Evolutionary conservation across 352 stramenopile species (phyloP).

Genomic region (Phytopythium cucurbitacearum): DNA sequence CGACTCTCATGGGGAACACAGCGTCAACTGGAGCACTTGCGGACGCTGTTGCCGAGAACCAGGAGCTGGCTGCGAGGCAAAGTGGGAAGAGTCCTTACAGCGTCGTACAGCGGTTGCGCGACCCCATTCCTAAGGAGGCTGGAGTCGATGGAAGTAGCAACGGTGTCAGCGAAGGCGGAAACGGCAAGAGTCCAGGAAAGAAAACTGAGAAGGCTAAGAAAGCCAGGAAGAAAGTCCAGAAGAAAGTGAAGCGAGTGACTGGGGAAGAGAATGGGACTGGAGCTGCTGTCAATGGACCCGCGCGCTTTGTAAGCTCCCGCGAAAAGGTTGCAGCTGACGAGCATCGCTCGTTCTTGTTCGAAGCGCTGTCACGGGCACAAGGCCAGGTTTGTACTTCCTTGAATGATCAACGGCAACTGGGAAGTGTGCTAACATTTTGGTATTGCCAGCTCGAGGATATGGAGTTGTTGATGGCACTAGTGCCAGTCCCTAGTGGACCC

Average conservation of each 20-base stretch:
- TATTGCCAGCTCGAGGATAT: slow-evolving; percentile 38
- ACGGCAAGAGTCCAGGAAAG: slow-evolving; percentile 9
- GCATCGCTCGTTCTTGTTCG: slow-evolving; percentile 60
- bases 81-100: slow-evolving; percentile 49
- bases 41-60: slow-evolving; percentile 34
- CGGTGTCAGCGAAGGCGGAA: background rate
- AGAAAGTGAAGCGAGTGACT: slow-evolving; percentile 2
- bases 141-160: background rate
- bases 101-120: slow-evolving; percentile 36
- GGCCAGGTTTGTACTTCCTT: slow-evolving; percentile 29
- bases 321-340: slow-evolving; percentile 48
- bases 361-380: slow-evolving; percentile 53
- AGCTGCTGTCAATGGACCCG: background rate
- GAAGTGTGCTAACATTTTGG: slow-evolving; percentile 1
- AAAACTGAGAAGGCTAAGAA: slow-evolving; percentile 10
- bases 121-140: slow-evolving; percentile 1
- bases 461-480: slow-evolving; percentile 38
- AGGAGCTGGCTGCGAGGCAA: slow-evolving; percentile 16
- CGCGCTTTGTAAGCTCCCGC: slow-evolving; percentile 40
- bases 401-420: background rate
- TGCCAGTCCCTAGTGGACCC: slow-evolving; percentile 10
- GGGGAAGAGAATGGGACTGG: background rate
- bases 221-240: slow-evolving; percentile 6
- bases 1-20: slow-evolving; percentile 22
- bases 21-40: slow-evolving; percentile 37